Conservation (phyloP, 257 asterid genomes). For the Solanum piurae region DNA sequence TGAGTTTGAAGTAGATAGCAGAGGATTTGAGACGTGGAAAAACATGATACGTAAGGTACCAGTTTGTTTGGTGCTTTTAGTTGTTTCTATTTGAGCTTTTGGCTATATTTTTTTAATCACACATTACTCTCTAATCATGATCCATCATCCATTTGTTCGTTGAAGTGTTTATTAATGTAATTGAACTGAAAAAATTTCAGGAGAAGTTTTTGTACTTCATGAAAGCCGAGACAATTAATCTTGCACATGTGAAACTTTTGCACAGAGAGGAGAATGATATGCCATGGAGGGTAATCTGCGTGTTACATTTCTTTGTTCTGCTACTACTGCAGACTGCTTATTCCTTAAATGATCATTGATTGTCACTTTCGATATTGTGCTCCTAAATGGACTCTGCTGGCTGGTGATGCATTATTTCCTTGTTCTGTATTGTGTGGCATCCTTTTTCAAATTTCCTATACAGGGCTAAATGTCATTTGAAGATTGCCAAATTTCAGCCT, state of each 20-base stretch:
- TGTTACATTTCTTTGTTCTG: neutral
- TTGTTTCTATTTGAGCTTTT: neutral
- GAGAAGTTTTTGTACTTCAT: constrained; percentile 32
- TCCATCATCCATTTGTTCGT: neutral
- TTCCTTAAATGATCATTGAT: neutral
- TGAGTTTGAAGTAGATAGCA: constrained; percentile 32
- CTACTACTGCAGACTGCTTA: neutral
- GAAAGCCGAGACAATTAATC: constrained; percentile 26
- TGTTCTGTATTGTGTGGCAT: neutral
- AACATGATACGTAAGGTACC: constrained; percentile 40
- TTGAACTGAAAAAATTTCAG: constrained; percentile 7
- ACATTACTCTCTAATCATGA: neutral
- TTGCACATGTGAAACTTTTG: constrained; percentile 23
- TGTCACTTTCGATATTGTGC: neutral
- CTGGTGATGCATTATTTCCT: neutral
- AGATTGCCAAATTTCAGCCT: neutral
- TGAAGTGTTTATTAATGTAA: neutral
- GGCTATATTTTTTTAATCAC: neutral
- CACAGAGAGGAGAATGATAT: constrained; percentile 16
- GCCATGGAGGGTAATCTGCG: constrained; percentile 9
- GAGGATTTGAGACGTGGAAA: constrained; percentile 44
- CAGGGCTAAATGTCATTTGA: neutral
- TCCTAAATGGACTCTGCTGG: neutral
- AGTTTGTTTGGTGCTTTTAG: neutral
- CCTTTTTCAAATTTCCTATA: neutral